phyloP scores from a whole-genome alignment of 768 basidiomycete genomes.

The Trametes gibbosa region DNA sequence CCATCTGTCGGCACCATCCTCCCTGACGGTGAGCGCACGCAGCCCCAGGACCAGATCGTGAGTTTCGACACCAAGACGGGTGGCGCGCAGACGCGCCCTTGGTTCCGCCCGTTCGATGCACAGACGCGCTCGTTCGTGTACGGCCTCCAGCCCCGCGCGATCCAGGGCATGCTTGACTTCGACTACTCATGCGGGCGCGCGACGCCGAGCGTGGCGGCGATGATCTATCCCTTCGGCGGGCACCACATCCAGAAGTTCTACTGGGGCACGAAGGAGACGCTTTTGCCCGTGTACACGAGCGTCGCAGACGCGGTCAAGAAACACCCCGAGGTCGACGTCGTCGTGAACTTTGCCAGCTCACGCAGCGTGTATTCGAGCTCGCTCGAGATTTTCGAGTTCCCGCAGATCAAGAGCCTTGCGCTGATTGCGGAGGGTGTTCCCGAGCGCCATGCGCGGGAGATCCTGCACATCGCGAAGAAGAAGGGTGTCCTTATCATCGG shows the following conservation, averaged over 20 bases:
- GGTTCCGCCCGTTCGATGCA: constrained; percentile 90
- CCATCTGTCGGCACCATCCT: constrained; percentile 65
- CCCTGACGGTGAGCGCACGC: constrained; percentile 75
- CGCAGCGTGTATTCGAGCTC: constrained; percentile 95
- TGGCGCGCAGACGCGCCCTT: constrained; percentile 52
- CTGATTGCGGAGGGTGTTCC: constrained; percentile 99
- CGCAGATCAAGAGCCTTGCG: constrained; percentile 73
- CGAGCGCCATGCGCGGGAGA: constrained; percentile 94
- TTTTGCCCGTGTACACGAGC: constrained; percentile 94
- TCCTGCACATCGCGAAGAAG: constrained; percentile 82
- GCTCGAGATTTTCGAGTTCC: constrained; percentile 79
- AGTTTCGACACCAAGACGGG: constrained; percentile 64
- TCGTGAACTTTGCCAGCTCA: constrained; percentile 96
- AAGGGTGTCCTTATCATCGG: constrained; percentile 92
- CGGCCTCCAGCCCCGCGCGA: constrained; percentile 97
- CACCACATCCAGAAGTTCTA: constrained; percentile 99
- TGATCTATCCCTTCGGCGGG: constrained; percentile 99
- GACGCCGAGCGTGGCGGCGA: constrained; percentile 92
- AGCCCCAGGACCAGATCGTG: constrained; percentile 86
- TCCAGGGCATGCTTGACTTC: constrained; percentile 98
- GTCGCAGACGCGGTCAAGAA: constrained; percentile 89
- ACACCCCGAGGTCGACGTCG: constrained; percentile 94
- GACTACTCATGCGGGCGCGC: constrained; percentile 96
- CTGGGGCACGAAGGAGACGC: constrained; percentile 99
- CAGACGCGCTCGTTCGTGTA: constrained; percentile 96